Conservation (phyloP, 495 filamentous ascomycete species). For the Penicillium odoratum region DNA sequence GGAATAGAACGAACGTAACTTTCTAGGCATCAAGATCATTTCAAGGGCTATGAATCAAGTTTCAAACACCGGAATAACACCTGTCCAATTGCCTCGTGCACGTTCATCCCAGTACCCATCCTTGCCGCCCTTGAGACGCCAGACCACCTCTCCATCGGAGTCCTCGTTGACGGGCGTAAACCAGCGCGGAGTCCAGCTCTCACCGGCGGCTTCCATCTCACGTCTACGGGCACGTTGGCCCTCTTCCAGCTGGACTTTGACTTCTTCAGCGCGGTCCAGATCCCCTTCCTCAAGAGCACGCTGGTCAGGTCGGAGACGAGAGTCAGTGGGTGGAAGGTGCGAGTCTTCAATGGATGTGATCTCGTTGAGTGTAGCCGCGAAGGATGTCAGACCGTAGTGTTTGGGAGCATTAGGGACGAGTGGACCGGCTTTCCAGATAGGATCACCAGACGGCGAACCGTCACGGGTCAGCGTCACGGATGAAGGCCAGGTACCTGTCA, state of each 20-base stretch:
- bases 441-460: constrained; percentile 52
- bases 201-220: constrained; percentile 70
- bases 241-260: constrained; percentile 84
- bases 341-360: constrained; percentile 75
- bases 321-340: constrained; percentile 76
- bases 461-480: constrained; percentile 62
- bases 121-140: constrained; percentile 76
- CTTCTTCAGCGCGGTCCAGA: constrained; percentile 77
- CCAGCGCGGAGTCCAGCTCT: constrained; percentile 61
- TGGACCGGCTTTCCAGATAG: constrained; percentile 75
- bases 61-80: constrained; percentile 72
- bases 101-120: constrained; percentile 94
- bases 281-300: constrained; percentile 79
- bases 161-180: constrained; percentile 5
- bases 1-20: not conserved
- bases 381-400: constrained; percentile 83
- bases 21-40: not conserved
- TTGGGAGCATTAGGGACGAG: constrained; percentile 73
- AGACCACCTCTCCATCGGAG: constrained; percentile 31
- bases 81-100: constrained; percentile 64
- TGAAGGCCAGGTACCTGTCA: constrained; percentile 83
- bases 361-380: constrained; percentile 86
- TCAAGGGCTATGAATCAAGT: not conserved
- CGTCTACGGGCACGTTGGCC: constrained; percentile 73
- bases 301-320: constrained; percentile 86